These are phyloP conservation scores for Colletotrichum lindemuthianum DNA, from an alignment of 2,329 filamentous ascomycete genomes.

Conservation along the genomic window DNA sequence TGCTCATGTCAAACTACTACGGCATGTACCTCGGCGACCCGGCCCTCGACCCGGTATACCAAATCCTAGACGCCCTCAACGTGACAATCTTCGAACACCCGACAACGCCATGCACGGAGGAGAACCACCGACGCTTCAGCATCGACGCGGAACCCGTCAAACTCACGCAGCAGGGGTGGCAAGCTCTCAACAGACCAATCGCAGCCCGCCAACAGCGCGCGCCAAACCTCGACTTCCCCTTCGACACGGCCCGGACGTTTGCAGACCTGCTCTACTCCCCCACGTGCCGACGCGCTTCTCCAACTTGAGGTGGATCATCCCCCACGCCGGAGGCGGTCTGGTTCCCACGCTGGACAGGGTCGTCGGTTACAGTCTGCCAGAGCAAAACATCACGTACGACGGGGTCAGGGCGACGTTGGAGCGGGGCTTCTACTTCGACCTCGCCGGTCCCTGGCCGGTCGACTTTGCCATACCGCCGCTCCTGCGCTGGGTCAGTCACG, in stretches of 20 bases:
- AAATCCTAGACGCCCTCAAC: slow-evolving; percentile 55
- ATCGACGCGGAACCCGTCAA: slow-evolving; percentile 25
- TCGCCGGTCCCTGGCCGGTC: slow-evolving; percentile 41
- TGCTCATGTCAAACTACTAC: slow-evolving; percentile 61
- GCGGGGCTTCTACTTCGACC: slow-evolving; percentile 40
- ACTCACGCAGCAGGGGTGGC: slow-evolving; percentile 13
- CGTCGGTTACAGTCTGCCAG: not conserved
- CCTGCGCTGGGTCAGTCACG: slow-evolving; percentile 39
- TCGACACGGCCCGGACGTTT: slow-evolving; percentile 37
- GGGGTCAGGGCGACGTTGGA: slow-evolving; percentile 33
- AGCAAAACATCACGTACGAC: slow-evolving; percentile 45
- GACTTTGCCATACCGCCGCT: slow-evolving; percentile 36
- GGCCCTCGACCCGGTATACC: slow-evolving; percentile 56
- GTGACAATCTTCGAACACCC: slow-evolving; percentile 65
- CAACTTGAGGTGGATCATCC: slow-evolving; percentile 40
- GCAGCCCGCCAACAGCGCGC: not conserved
- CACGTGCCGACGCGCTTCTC: slow-evolving; percentile 39
- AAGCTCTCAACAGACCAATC: slow-evolving; percentile 14
- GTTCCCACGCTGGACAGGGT: slow-evolving; percentile 39
- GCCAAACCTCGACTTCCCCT: slow-evolving; percentile 39
- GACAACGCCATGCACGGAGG: slow-evolving; percentile 56
- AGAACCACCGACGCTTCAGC: slow-evolving; percentile 18
- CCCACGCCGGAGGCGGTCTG: slow-evolving; percentile 41
- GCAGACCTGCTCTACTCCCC: slow-evolving; percentile 33
- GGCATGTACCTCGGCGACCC: slow-evolving; percentile 62